Conservation (phyloP, 768 basidiomycete genomes). For the Hericium alpestre region DNA sequence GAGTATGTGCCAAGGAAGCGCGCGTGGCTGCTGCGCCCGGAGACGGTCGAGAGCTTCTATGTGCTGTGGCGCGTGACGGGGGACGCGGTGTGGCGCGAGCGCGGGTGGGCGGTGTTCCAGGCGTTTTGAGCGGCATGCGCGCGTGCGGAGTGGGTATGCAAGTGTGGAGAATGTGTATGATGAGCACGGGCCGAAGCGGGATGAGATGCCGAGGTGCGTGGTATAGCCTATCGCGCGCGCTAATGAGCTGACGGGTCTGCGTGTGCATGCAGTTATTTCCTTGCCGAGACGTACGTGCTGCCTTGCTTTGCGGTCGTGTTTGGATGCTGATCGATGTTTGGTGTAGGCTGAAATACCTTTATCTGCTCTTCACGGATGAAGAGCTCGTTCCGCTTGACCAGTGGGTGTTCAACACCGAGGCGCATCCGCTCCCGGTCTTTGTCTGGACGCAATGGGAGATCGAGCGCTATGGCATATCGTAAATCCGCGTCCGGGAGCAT, state of each 20-base stretch:
- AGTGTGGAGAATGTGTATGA: constrained; percentile 44
- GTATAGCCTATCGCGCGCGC: constrained; percentile 12
- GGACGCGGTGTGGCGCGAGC: constrained; percentile 47
- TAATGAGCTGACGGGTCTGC: background rate
- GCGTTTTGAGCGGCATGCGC: constrained; percentile 1
- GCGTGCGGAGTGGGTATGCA: constrained; percentile 19
- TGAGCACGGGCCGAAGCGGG: constrained; percentile 28
- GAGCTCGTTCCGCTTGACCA: constrained; percentile 41
- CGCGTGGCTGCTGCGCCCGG: background rate
- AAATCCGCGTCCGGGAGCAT: too few species aligned
- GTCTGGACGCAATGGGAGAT: constrained; percentile 46
- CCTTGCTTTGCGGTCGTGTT: background rate
- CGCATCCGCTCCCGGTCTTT: constrained; percentile 68
- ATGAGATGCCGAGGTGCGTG: constrained; percentile 21
- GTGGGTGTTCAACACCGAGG: constrained; percentile 42
- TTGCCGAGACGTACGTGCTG: constrained; percentile 36
- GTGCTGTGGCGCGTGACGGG: constrained; percentile 57
- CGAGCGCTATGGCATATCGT: constrained; percentile 24
- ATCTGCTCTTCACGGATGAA: constrained; percentile 55
- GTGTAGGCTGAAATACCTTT: constrained; percentile 55
- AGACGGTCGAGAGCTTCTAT: constrained; percentile 26
- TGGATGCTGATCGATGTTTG: background rate
- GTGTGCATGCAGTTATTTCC: constrained; percentile 28
- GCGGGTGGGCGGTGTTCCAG: constrained; percentile 54
- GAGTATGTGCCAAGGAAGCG: background rate